Base-by-base conservation (phyloP, 371 early-diverging fungal genomes). In the Haplosporangium sp. region DNA sequence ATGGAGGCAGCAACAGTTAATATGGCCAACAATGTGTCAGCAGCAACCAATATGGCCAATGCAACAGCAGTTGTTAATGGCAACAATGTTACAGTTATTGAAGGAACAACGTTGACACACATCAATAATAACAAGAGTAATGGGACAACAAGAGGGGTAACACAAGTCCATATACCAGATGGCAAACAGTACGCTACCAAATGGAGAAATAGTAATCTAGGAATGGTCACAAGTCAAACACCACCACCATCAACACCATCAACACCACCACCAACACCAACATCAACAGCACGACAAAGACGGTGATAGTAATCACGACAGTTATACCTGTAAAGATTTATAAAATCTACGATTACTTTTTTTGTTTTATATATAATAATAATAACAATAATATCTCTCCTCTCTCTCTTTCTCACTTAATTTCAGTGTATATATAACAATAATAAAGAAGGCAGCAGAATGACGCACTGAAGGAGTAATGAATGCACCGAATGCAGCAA, bases 1-100 rank as follows among this genome's bases (percentile, higher is more conserved):
- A 20, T 74, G 53, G 71, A 27, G 13, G 74, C 55, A 15, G 73
- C 72, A 34, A 53, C 40, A 42, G 76, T 52, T 0, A 65, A 60
- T 1, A 50, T 65, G 3, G 39, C 60, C 8, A 68, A 52, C 27
- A 27, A 27, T 27, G 27, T 27, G 27, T 27, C 60, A 15, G 73
- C 72, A 39, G 58, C 40, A 42, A 71, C 56, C 1, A 65, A 60
- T 1, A 50, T 65, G 3, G 39, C 60, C 8, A 68, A 52, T 27
- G 27, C 27, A 0, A 53, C 55, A 10, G 72, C 68, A 11, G 48
- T 64, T 4, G 55, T 55, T 10, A 20, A 55, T 27, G 34, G 34
- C 2, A 5, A 13, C 27, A 55, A 55, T 20, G 34, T 55, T 55
- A 55, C 55, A 27, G 11, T 55, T 6, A 34, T 55, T 19, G 55